Evolutionary conservation across 495 filamentous ascomycete genomes (phyloP).

Genomic region (Lindgomyces ingoldianus): DNA sequence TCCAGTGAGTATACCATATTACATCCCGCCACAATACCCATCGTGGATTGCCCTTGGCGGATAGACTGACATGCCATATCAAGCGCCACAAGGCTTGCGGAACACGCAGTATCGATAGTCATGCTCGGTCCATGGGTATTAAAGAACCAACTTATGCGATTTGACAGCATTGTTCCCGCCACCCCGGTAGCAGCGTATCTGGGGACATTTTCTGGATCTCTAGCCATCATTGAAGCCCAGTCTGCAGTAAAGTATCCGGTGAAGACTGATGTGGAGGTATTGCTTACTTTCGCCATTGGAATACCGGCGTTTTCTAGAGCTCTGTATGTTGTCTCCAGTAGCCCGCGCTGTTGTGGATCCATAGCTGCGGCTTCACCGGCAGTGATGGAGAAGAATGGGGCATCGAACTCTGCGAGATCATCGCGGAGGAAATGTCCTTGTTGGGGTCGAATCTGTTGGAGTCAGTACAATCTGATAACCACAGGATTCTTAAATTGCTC

Average conservation of each 20-base stretch:
- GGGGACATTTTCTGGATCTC: slow-evolving; percentile 36
- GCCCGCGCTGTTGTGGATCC: background rate
- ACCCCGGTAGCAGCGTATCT: slow-evolving; percentile 6
- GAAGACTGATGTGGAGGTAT: background rate
- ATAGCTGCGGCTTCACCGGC: background rate
- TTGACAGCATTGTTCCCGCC: slow-evolving; percentile 11
- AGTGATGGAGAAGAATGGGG: background rate
- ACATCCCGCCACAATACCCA: background rate
- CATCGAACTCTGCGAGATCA: background rate
- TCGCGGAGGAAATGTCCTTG: background rate
- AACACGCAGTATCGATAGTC: slow-evolving; percentile 25
- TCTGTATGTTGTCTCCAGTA: background rate
- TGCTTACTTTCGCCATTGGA: background rate
- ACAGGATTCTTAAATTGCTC: too few species aligned
- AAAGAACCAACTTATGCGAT: slow-evolving; percentile 25
- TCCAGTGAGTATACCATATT: background rate
- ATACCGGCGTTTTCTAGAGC: background rate
- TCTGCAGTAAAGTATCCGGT: background rate
- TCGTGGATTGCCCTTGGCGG: background rate
- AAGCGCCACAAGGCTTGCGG: slow-evolving; percentile 17
- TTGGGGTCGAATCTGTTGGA: background rate
- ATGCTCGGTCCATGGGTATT: slow-evolving; percentile 13
- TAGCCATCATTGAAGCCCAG: background rate
- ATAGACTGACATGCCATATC: slow-evolving; percentile 23
- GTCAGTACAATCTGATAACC: too few species aligned